A percentile compares a stretch with the other conserved stretches of the same genome.
phyloP scores from a whole-genome alignment of 768 basidiomycete genomes.

The Hygrocybe coccinea region DNA sequence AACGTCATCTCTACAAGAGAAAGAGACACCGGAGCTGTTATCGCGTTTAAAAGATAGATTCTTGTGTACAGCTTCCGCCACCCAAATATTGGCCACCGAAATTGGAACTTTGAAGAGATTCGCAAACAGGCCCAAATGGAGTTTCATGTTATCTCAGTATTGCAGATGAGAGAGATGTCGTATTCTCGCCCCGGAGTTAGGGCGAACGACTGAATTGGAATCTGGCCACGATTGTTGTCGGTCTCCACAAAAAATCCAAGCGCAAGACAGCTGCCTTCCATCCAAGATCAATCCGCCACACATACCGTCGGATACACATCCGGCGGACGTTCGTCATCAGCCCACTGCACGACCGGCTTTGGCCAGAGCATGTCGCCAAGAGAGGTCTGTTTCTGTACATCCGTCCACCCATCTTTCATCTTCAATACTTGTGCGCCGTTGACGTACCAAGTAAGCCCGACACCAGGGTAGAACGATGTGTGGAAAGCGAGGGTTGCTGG shows the following conservation, averaged over 20 bases:
- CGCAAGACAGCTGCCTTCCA: conserved; percentile 47
- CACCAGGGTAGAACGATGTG: no score
- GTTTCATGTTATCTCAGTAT: no score
- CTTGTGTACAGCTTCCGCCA: conserved; percentile 3
- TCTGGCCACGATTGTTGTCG: conserved; percentile 39
- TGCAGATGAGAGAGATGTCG: no score
- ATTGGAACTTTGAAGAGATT: no score
- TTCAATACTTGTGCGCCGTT: conserved; percentile 51
- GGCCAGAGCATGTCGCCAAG: conserved; percentile 71
- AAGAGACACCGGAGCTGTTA: neutral
- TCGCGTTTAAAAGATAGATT: no score
- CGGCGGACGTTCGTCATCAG: no score
- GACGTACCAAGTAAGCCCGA: conserved; percentile 52
- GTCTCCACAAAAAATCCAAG: conserved; percentile 35
- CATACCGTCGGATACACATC: no score
- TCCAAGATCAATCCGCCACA: no score
- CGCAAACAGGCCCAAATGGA: no score
- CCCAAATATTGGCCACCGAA: neutral
- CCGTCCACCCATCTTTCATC: conserved; percentile 61
- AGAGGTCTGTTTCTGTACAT: conserved; percentile 64
- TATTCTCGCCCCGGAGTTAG: conserved; percentile 33
- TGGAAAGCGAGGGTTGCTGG: no score
- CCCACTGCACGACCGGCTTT: conserved; percentile 6
- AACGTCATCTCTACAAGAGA: conserved; percentile 20
- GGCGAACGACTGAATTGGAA: conserved; percentile 51